These are phyloP conservation scores for Protostelium mycophagum DNA, from an alignment of 78 protist species.

Conservation along the genomic window DNA sequence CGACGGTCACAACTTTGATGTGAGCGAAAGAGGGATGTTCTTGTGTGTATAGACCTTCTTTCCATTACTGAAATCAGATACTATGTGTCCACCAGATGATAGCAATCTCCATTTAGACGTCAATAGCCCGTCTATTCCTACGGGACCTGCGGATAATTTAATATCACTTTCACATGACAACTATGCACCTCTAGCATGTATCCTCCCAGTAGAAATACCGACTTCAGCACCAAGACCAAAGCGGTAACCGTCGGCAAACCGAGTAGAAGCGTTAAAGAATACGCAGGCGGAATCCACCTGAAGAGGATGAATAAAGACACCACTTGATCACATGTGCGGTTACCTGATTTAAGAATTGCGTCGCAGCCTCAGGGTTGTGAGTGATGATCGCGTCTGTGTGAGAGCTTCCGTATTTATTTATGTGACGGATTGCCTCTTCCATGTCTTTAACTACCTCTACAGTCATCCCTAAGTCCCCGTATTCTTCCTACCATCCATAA, in stretches of 20 bases:
- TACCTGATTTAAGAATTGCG: neutral
- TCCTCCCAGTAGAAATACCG: constrained; percentile 40
- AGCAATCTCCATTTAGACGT: constrained; percentile 28
- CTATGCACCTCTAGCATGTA: constrained; percentile 66
- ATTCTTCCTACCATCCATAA: neutral
- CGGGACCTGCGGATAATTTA: constrained; percentile 21
- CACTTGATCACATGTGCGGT: neutral
- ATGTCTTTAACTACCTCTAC: constrained; percentile 37
- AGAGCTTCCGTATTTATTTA: constrained; percentile 51
- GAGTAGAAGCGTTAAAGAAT: constrained; percentile 67
- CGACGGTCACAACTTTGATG: neutral
- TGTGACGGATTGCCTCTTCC: constrained; percentile 73
- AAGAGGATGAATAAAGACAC: neutral
- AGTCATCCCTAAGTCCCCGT: neutral
- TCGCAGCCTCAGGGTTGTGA: constrained; percentile 14
- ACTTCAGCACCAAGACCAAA: constrained; percentile 79
- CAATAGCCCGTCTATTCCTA: constrained; percentile 69
- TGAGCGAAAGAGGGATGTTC: neutral
- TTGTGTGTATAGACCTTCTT: constrained; percentile 3
- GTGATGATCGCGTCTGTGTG: constrained; percentile 90
- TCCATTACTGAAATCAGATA: constrained; percentile 1
- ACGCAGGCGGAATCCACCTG: constrained; percentile 77
- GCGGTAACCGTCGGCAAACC: constrained; percentile 69
- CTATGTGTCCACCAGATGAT: constrained; percentile 25
- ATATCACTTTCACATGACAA: neutral